Evolutionary conservation across 495 filamentous ascomycete genomes (phyloP).

Genomic region (Glutinoglossum americanum): DNA sequence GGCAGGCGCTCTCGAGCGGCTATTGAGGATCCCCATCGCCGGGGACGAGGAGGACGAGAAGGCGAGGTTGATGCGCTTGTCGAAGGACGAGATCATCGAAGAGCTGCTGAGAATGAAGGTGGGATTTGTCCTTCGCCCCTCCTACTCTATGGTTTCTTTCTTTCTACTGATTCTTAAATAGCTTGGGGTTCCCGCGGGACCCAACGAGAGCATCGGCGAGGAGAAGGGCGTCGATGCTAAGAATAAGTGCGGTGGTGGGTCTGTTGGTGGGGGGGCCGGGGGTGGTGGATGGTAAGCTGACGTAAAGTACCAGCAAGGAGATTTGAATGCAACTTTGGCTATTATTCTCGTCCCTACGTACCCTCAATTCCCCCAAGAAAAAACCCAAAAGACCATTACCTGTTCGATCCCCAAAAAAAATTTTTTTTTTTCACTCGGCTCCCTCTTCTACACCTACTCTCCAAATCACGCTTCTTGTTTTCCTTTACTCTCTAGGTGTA

Average conservation of each 20-base stretch:
- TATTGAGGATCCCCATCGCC: constrained; percentile 6
- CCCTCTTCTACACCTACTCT: too few relatives aligned
- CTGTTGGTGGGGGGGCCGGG: too few relatives aligned
- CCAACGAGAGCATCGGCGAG: not conserved
- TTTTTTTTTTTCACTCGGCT: too few relatives aligned
- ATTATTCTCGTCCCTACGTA: too few relatives aligned
- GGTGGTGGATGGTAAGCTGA: not conserved
- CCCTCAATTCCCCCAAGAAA: too few relatives aligned
- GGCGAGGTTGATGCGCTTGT: constrained; percentile 7
- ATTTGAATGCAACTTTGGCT: too few relatives aligned
- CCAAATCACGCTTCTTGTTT: too few relatives aligned
- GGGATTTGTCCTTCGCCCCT: not conserved
- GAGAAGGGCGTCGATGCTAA: not conserved
- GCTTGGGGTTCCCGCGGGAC: not conserved
- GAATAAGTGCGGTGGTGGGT: not conserved
- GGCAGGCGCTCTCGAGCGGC: constrained; percentile 7
- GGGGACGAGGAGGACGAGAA: constrained; percentile 3
- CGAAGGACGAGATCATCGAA: constrained; percentile 13
- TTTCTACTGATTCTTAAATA: not conserved
- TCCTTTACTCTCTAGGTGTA: too few relatives aligned
- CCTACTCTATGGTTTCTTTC: not conserved
- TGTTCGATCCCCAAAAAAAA: too few relatives aligned
- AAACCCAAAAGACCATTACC: too few relatives aligned
- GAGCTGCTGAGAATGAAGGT: constrained; percentile 7
- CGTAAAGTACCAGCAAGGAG: too few relatives aligned